Evolutionary conservation across 2,329 filamentous ascomycete species (phyloP).

Genomic region (Rhytidhysteron rufulum): DNA sequence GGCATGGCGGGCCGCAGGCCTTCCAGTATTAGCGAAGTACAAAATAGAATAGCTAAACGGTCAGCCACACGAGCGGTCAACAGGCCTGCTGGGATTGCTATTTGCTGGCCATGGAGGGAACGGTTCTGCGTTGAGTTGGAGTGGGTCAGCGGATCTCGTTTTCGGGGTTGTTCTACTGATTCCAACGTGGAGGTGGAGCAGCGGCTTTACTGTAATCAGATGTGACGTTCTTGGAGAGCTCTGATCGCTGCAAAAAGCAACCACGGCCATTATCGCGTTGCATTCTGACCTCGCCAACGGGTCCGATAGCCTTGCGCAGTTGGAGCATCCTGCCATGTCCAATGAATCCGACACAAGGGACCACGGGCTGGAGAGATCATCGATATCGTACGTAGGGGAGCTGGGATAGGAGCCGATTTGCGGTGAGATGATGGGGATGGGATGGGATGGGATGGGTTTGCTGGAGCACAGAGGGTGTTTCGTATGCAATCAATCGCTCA

Average conservation of each 20-base stretch:
- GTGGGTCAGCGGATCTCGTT: not conserved
- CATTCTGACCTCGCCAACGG: not conserved
- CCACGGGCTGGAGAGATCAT: constrained; percentile 8
- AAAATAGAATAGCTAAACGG: not conserved
- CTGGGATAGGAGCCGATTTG: constrained; percentile 10
- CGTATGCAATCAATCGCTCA: not conserved
- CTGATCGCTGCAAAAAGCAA: not conserved
- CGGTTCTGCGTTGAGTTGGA: not conserved
- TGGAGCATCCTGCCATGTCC: constrained; percentile 3
- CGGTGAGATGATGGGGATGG: not conserved
- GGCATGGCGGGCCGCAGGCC: constrained; percentile 3
- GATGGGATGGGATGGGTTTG: not conserved
- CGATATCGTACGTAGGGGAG: constrained; percentile 8
- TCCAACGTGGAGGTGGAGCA: not conserved
- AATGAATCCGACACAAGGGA: constrained; percentile 5
- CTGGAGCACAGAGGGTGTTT: not conserved
- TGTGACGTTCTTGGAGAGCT: not conserved
- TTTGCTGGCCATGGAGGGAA: not conserved
- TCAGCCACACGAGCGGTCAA: not conserved
- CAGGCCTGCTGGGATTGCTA: not conserved
- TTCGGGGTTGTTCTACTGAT: not conserved
- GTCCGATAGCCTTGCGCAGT: not conserved
- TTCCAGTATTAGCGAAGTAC: not conserved
- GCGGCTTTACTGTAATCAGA: not conserved
- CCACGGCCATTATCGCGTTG: not conserved